Evolutionary conservation across 768 basidiomycete genomes (phyloP).

Genomic region (Amanita pallidorosea): DNA sequence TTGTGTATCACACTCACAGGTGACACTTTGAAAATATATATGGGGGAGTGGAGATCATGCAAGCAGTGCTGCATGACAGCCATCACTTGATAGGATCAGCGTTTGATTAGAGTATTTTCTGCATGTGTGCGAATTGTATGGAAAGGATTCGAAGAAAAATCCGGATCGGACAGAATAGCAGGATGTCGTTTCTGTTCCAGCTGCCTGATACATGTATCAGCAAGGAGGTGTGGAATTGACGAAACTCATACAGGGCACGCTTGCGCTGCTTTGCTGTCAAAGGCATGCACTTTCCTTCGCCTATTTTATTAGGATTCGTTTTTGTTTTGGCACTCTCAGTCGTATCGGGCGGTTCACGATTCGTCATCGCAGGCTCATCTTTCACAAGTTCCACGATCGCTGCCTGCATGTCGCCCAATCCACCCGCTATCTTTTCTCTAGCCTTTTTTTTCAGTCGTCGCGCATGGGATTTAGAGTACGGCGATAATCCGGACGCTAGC

Average conservation of each 20-base stretch:
- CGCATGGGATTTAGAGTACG: conserved; percentile 64
- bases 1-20: background rate
- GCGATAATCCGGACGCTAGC: conserved; percentile 36
- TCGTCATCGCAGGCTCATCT: conserved; percentile 10
- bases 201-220: conserved; percentile 29
- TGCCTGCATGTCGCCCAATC: conserved; percentile 37
- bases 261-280: conserved; percentile 58
- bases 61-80: background rate
- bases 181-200: conserved; percentile 62
- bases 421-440: conserved; percentile 45
- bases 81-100: conserved; percentile 11
- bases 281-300: conserved; percentile 48
- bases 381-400: conserved; percentile 47
- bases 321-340: conserved; percentile 10
- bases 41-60: background rate
- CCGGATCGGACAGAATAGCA: conserved; percentile 53
- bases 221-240: conserved; percentile 1
- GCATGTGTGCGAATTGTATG: conserved; percentile 71
- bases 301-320: conserved; percentile 38
- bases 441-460: conserved; percentile 63
- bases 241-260: conserved; percentile 46
- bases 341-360: conserved; percentile 10
- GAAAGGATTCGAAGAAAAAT: conserved; percentile 63
- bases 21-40: background rate
- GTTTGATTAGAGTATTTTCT: conserved; percentile 63